phyloP scores from a whole-genome alignment of 805 yeast genomes.

The Yarrowia osloensis region DNA sequence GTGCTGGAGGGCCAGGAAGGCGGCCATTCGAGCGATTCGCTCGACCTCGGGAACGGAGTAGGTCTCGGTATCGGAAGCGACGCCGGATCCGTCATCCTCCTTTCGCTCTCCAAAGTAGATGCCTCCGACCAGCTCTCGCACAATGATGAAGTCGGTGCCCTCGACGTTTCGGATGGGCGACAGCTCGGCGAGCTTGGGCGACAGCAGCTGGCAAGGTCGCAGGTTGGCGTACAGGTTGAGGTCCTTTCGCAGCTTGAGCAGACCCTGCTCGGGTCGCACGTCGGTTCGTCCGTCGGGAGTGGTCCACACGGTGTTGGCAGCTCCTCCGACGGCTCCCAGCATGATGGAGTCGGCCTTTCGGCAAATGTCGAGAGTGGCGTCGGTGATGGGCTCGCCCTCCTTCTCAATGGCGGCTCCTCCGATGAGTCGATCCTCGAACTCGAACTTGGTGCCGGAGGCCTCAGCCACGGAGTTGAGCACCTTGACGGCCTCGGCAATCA shows the following conservation, averaged over 20 bases:
- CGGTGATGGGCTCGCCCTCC: conserved; percentile 88
- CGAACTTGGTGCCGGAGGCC: conserved; percentile 57
- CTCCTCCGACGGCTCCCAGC: conserved; percentile 98
- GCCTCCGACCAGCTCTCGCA: conserved; percentile 97
- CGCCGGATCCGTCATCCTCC: conserved; percentile 85
- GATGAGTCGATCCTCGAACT: conserved; percentile 79
- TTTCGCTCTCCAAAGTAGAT: conserved; percentile 94
- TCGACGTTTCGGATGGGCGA: conserved; percentile 86
- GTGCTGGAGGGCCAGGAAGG: conserved; percentile 89
- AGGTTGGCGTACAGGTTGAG: conserved; percentile 91
- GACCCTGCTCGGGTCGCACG: conserved; percentile 97
- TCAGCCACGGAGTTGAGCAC: conserved; percentile 78
- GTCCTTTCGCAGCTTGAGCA: conserved; percentile 91
- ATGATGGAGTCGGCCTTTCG: conserved; percentile 91
- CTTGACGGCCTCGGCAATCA: conserved; percentile 86
- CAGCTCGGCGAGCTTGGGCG: conserved; percentile 77
- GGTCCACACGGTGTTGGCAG: conserved; percentile 79
- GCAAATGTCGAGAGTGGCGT: conserved; percentile 77
- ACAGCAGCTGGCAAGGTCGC: conserved; percentile 93
- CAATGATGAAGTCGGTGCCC: conserved; percentile 91
- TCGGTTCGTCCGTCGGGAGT: conserved; percentile 89
- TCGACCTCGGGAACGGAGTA: conserved; percentile 90
- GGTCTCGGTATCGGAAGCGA: conserved; percentile 91
- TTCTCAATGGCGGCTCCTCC: conserved; percentile 99
- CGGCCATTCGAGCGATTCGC: conserved; percentile 98